Evolutionary conservation across 352 stramenopile species (phyloP), one percentile per base, ranked within the genome.

Genomic region (Phytophthora sojae): DNA sequence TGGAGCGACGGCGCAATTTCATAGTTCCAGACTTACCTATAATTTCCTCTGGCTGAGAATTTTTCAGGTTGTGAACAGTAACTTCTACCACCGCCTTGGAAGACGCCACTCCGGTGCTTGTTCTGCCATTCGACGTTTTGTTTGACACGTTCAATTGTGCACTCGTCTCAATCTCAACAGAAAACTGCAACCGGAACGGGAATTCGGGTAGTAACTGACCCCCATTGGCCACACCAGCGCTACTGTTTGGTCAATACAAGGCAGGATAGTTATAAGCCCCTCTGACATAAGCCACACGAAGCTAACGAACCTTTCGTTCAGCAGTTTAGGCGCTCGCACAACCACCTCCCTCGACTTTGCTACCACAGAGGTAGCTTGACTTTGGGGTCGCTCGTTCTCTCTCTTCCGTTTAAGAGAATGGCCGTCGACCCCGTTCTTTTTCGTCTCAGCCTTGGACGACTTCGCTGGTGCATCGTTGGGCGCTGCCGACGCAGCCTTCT

Each of bases 321-420:
- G 72, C 39, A 88, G 30, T 68, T 88, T 92, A 11, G 82, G 79
- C 6, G 68, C 64, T 12, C 83, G 80, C 5, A 82, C 75, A 4
- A 65, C 59, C n/a, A 93, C 59, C 68, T 93, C 85, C 75, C 78
- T 83, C n/a, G 85, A 71, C 57, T 94, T 93, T 15, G 69, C 60
- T 6, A 77, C 69, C 14, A 68, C 61, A 17, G 42, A 44, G 11
- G 63, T 29, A 26, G 61, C 32, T 30, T 65, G 69, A 32, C 51
- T 57, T 42, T 58, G 17, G 21, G 57, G 26, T 5, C 82, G 76
- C 6, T 92, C 83, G 6, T 61, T 76, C 26, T 95, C 85, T 42
- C 85, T 71, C 57, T 93, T 95, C n/a, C 87, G 73, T 57, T 95
- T 95, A 6, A 91, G 58, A 8, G 82, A 88, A 11, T 51, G 26